Evolutionary conservation across 2,329 filamentous ascomycete species (phyloP).

Genomic region (Colletotrichum caudatum): DNA sequence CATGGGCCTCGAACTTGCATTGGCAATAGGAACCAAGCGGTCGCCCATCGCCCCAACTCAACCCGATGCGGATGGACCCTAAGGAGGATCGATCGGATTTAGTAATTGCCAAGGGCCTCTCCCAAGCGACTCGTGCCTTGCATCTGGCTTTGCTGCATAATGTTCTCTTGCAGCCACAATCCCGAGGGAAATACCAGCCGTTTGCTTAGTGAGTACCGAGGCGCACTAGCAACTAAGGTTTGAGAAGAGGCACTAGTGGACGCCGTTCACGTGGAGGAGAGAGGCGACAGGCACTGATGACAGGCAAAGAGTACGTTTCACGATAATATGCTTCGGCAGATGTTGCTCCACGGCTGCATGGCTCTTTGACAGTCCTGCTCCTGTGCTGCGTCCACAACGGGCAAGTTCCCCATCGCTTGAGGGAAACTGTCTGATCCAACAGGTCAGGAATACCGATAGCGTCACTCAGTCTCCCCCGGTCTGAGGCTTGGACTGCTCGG

Average conservation of each 20-base stretch:
- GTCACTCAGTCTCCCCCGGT: constrained; percentile 32
- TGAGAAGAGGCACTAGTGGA: constrained; percentile 31
- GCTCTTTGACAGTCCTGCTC: constrained; percentile 34
- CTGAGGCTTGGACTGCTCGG: constrained; percentile 41
- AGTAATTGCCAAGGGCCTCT: neutral
- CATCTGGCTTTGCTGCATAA: constrained; percentile 3
- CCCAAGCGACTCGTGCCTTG: constrained; percentile 12
- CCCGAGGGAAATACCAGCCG: neutral
- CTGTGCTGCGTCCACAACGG: constrained; percentile 27
- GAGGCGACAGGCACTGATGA: constrained; percentile 31
- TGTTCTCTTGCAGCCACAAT: neutral
- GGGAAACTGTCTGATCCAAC: neutral
- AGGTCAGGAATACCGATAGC: constrained; percentile 27
- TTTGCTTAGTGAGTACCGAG: constrained; percentile 16
- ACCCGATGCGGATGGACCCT: neutral
- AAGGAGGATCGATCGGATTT: constrained; percentile 17
- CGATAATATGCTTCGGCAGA: constrained; percentile 35
- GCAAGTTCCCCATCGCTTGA: constrained; percentile 9
- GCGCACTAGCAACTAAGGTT: constrained; percentile 28
- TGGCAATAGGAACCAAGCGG: constrained; percentile 1
- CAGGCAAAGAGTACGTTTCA: constrained; percentile 35
- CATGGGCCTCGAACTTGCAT: constrained; percentile 12
- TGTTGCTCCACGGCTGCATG: constrained; percentile 15
- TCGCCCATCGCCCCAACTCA: neutral
- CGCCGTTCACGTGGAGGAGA: constrained; percentile 35